Conservation (phyloP, 192 early-diverging fungal genomes). For the Phycomyces nitens region DNA sequence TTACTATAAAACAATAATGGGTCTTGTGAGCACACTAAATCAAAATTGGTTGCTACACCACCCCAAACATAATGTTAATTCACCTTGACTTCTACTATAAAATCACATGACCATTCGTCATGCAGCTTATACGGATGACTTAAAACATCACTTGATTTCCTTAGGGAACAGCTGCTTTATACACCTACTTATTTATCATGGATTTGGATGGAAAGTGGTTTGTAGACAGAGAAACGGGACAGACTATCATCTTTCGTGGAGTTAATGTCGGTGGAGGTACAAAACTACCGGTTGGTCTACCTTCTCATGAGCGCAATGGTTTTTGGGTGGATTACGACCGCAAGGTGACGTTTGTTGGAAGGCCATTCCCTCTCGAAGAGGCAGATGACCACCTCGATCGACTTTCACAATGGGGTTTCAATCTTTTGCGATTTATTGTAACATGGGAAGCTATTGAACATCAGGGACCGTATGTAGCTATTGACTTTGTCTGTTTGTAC, state of each 20-base stretch:
- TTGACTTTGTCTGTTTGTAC: background rate
- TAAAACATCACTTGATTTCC: no score
- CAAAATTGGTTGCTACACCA: no score
- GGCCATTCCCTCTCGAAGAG: slow-evolving; percentile 67
- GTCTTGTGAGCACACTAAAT: no score
- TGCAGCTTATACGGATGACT: no score
- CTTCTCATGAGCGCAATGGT: slow-evolving; percentile 40
- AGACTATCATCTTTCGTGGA: slow-evolving; percentile 49
- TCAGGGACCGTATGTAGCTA: slow-evolving; percentile 51
- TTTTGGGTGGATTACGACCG: slow-evolving; percentile 49
- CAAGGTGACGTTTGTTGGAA: slow-evolving; percentile 64
- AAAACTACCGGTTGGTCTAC: slow-evolving; percentile 46
- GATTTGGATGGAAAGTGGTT: slow-evolving; percentile 43
- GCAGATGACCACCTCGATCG: slow-evolving; percentile 70
- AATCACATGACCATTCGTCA: no score
- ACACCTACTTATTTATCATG: slow-evolving; percentile 3
- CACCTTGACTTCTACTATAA: no score
- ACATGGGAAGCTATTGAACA: slow-evolving; percentile 77
- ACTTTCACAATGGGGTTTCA: slow-evolving; percentile 68
- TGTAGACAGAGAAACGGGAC: slow-evolving; percentile 43
- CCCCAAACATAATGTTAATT: no score
- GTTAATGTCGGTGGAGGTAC: slow-evolving; percentile 52
- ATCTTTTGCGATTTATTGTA: slow-evolving; percentile 65
- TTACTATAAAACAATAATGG: no score
- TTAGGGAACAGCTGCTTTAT: no score